A percentile compares a stretch with the other conserved stretches of the same genome.
Evolutionary conservation across 106 monocot genomes (phyloP).

Genomic region (Amphibolis antarctica): DNA sequence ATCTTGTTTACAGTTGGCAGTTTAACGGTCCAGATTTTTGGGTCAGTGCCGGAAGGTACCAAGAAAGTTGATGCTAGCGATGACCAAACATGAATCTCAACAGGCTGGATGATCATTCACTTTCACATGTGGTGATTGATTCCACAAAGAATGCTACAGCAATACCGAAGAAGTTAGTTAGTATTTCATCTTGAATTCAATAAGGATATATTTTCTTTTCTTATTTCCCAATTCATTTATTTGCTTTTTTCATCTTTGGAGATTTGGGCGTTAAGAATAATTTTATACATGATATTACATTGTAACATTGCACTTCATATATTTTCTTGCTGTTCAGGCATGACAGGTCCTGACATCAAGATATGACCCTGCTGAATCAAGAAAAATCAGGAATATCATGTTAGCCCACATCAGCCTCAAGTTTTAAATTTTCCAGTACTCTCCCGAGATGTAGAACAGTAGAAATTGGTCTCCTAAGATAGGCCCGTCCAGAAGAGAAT

Average conservation of each 20-base stretch:
- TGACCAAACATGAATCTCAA: constrained; percentile 3
- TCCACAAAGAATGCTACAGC: constrained; percentile 32
- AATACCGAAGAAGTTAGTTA: constrained; percentile 31
- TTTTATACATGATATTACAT: too few relatives aligned
- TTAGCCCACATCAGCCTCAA: too few relatives aligned
- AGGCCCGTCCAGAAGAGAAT: too few relatives aligned
- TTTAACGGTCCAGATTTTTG: constrained; percentile 57
- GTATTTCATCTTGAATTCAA: background rate
- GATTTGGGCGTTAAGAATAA: background rate
- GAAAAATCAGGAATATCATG: too few relatives aligned
- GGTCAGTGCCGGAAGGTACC: constrained; percentile 30
- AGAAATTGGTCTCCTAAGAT: too few relatives aligned
- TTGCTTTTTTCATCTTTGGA: background rate
- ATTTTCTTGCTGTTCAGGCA: background rate
- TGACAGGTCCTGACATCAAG: background rate
- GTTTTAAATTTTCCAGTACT: too few relatives aligned
- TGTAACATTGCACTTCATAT: too few relatives aligned
- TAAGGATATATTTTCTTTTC: background rate
- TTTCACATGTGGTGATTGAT: constrained; percentile 39
- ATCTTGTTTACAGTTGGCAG: constrained; percentile 44
- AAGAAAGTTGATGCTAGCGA: constrained; percentile 10
- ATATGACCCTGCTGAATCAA: too few relatives aligned
- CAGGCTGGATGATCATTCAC: constrained; percentile 31
- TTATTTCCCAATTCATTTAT: background rate
- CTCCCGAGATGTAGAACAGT: too few relatives aligned